Evolutionary conservation across 202 grass and related monocot species (phyloP).

Genomic region (Zoysia matrella): DNA sequence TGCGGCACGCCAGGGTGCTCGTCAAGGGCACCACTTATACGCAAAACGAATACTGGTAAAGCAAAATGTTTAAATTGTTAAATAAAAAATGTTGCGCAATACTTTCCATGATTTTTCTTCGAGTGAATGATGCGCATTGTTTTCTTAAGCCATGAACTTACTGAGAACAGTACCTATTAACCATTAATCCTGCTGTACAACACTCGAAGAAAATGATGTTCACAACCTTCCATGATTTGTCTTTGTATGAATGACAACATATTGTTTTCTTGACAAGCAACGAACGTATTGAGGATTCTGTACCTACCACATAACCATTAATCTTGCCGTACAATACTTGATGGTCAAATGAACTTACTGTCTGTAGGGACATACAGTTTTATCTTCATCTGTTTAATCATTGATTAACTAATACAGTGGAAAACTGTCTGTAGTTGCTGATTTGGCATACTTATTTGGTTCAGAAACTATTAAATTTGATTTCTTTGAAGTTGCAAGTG

Average conservation of each 20-base stretch:
- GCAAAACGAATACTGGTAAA: too few relatives aligned
- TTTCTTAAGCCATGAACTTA: too few relatives aligned
- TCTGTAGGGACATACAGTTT: neutral
- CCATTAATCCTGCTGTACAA: too few relatives aligned
- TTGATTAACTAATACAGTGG: neutral
- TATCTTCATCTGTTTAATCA: neutral
- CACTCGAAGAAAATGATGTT: neutral
- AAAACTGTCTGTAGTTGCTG: neutral
- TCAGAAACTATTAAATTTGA: neutral
- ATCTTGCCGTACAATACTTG: neutral
- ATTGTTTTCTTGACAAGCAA: neutral
- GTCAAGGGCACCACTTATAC: too few relatives aligned
- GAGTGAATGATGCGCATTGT: too few relatives aligned
- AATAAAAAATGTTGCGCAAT: too few relatives aligned
- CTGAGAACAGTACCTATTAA: too few relatives aligned
- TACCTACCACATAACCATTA: neutral
- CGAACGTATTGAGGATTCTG: neutral
- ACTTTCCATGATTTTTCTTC: too few relatives aligned
- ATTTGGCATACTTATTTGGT: neutral
- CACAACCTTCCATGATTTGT: neutral
- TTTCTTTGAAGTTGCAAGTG: conserved; percentile 47
- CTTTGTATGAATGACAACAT: neutral
- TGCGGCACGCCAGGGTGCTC: too few relatives aligned
- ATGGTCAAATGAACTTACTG: neutral
- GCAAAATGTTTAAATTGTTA: too few relatives aligned